These are phyloP conservation scores for Phytopythium boreale DNA, from an alignment of 352 stramenopile species.

Conservation along the genomic window DNA sequence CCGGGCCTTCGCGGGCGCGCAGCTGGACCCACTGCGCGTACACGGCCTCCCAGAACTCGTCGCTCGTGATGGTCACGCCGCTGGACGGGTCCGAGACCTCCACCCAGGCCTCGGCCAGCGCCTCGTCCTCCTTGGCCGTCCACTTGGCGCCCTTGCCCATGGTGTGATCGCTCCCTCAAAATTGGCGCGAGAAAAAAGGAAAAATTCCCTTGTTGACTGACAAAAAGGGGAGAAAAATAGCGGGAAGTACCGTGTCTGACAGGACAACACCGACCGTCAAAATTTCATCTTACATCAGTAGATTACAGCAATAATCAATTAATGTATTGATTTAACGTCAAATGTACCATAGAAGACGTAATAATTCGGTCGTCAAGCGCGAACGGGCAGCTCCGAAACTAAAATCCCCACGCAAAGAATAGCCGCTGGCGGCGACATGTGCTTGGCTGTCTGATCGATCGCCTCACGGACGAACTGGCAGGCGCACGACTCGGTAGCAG, in stretches of 20 bases:
- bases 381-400: neutral
- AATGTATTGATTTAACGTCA: neutral
- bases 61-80: constrained; percentile 8
- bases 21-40: constrained; percentile 9
- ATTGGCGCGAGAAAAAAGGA: neutral
- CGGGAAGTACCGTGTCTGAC: no score
- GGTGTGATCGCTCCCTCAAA: neutral
- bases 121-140: constrained; percentile 11
- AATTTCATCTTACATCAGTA: neutral
- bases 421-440: neutral
- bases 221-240: neutral
- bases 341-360: neutral
- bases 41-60: constrained; percentile 15
- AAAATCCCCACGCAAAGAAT: neutral
- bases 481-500: neutral
- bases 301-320: neutral
- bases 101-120: constrained; percentile 16
- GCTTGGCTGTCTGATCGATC: neutral
- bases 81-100: constrained; percentile 7
- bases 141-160: constrained; percentile 19
- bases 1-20: constrained; percentile 5
- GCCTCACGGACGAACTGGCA: neutral
- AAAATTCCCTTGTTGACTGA: no score
- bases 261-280: neutral
- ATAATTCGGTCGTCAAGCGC: neutral